Evolutionary conservation across 495 filamentous ascomycete species (phyloP), one percentile per base, ranked within the genome.

Genomic region (Penicillium taxi): DNA sequence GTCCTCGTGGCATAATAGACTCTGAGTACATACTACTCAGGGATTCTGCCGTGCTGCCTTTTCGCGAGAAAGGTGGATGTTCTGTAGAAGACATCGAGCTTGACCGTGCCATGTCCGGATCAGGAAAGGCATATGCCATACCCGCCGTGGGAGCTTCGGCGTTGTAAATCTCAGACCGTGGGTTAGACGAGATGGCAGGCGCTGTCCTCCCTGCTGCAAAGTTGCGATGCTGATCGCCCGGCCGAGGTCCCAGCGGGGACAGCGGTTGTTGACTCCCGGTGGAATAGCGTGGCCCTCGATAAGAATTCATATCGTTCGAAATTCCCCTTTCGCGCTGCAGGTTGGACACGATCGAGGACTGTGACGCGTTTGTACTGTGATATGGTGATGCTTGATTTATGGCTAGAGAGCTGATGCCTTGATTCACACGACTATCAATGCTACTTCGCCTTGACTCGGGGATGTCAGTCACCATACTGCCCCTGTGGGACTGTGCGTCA

Each of bases 101-200:
- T 9, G 66, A 69, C n/a, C 66, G 59, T 25, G 65, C 58, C 32
- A 80, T 74, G 28, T 83, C 81, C 19, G 84, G 82, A 47, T 87
- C 82, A 0, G 84, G 84, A 50, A 89, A 87, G 23, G 84, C 84
- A 65, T 84, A 89, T 0, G 84, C 80, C 52, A 86, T 79, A 58
- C 84, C 84, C 43, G 83, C 84, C 11, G 81, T 87, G 6, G 84
- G 84, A 34, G 85, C 80, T 35, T 84, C 81, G 3, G 83, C 84
- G 40, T 84, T 80, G 41, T 84, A 84, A 48, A 87, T 83, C 30
- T 78, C 80, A 27, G 79, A 78, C n/a, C 74, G 77, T 9, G 82
- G 79, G 36, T 85, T 84, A 8, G 81, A 82, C 1, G 77, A 84
- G 41, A 88, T 89, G 5, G 80, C 72, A 8, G 84, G 83, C 2